A percentile compares a stretch with the other conserved stretches of the same genome.
Evolutionary conservation across 169 alveolate genomes (phyloP).

Genomic region (Cystoisospora suis): DNA sequence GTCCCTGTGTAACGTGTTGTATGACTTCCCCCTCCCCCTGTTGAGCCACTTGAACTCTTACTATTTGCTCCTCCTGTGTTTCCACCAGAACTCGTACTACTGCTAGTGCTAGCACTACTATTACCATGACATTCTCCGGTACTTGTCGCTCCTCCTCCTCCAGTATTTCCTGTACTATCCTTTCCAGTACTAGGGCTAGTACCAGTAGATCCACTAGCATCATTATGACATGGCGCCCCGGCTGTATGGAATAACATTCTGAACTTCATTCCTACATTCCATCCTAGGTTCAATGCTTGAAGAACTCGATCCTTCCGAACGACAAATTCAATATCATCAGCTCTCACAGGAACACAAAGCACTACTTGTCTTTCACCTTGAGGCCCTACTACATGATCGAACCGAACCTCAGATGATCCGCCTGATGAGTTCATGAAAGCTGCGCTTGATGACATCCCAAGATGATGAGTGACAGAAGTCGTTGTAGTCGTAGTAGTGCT

Average conservation of each 20-base stretch:
- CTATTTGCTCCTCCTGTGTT: background rate
- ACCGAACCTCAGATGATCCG: no score
- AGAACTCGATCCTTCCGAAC: slow-evolving; percentile 4
- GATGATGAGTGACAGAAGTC: no score
- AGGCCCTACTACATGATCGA: slow-evolving; percentile 18
- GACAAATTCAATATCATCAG: slow-evolving; percentile 10
- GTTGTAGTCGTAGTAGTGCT: no score
- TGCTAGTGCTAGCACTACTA: background rate
- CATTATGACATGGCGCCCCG: background rate
- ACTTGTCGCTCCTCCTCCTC: background rate
- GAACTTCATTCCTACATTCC: slow-evolving; percentile 48
- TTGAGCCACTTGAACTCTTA: background rate
- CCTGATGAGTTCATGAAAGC: no score
- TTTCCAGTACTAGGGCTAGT: background rate
- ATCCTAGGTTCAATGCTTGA: slow-evolving; percentile 34
- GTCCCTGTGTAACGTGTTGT: slow-evolving; percentile 50
- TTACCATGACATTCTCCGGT: background rate
- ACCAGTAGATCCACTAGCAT: background rate
- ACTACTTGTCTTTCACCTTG: slow-evolving; percentile 27
- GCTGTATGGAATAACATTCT: slow-evolving; percentile 35
- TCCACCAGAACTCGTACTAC: background rate
- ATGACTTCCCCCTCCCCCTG: slow-evolving; percentile 11
- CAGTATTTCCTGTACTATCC: background rate
- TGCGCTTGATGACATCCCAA: no score
- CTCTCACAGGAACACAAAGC: slow-evolving; percentile 28